Conservation (phyloP, 176 grass and related monocot species). For the Aechmea fasciata region DNA sequence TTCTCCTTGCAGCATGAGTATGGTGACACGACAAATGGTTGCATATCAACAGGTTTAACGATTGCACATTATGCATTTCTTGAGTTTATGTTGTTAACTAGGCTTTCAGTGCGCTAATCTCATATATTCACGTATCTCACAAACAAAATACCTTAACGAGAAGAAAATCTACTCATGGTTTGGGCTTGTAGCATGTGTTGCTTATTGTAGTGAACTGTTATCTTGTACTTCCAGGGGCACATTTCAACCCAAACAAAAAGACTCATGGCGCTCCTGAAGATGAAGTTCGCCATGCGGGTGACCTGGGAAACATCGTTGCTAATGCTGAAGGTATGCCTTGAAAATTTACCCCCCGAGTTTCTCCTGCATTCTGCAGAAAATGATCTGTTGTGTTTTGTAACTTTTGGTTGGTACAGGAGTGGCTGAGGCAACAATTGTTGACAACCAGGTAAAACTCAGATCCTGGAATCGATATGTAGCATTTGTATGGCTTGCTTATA, state of each 20-base stretch:
- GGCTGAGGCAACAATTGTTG: slow-evolving; percentile 77
- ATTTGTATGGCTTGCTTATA: background rate
- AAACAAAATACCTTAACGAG: background rate
- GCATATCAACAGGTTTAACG: slow-evolving; percentile 22
- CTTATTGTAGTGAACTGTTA: slow-evolving; percentile 7
- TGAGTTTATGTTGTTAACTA: too few relatives aligned
- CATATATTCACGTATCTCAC: too few relatives aligned
- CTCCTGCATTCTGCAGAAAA: background rate
- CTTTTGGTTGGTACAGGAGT: slow-evolving; percentile 48
- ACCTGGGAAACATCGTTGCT: slow-evolving; percentile 87
- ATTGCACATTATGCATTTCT: too few relatives aligned
- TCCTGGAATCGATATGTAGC: background rate
- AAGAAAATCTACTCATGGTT: background rate
- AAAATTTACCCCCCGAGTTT: background rate
- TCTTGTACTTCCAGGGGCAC: slow-evolving; percentile 41
- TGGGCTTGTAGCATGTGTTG: background rate
- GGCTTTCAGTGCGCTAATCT: too few relatives aligned
- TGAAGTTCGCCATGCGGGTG: slow-evolving; percentile 76
- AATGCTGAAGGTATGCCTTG: slow-evolving; percentile 48
- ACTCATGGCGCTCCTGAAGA: slow-evolving; percentile 79
- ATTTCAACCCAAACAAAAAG: slow-evolving; percentile 72
- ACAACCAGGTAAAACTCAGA: slow-evolving; percentile 49
- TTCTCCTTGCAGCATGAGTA: slow-evolving; percentile 10
- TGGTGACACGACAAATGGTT: slow-evolving; percentile 28
- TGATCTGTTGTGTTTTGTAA: slow-evolving; percentile 12